Evolutionary conservation across 345 rosid genomes (phyloP), one percentile per base, ranked within the genome.

Genomic region (Euphorbia pulcherrima): DNA sequence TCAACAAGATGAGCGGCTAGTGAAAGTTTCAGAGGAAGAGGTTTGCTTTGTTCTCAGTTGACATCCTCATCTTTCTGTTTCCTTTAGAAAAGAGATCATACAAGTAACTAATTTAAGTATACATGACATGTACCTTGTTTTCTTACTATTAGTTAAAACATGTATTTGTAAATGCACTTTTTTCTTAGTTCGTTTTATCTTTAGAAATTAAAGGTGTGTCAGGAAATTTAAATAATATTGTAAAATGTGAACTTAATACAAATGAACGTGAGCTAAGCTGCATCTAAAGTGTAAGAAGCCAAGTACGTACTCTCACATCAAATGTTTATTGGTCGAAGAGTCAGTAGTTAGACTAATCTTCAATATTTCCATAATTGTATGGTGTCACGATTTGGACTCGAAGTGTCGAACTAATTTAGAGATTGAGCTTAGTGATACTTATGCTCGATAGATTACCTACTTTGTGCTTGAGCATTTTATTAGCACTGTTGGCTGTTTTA

Each of bases 1-100:
- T 75, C 86, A 72, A 62, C 86, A 83, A 65, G 91, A 93, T 37
- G 97, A 90, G 60, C 70, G 78, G n/a, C 65, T 93, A 55, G 82
- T 76, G 67, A 82, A 77, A 76, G 75, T 90, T 24, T 65, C 83
- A 2, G 96, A 85, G 79, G 96, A 93, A 75, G 98, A 93, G 97
- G 98, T 93, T 26, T 64, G 52, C 48, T 62, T 44, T 16, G 52
- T 62, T 9, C 7, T 46, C 8, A 23, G 6, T 61, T 61, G n/a
- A 8, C 47, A 60, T 14, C 35, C 60, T 12, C 4, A 1, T 27
- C 24, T 1, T 33, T 17, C 33, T 21, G 2, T 7, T 59, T 0
- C 33, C 0, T 33, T 59, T 33, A 3, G 11, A 0, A 2, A 0
- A 4, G 13, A 35, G 46, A 16, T 35, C 12, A 35, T 8, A 35